Conservation (phyloP, 768 basidiomycete species). For the Erythrobasidium yunnanense region DNA sequence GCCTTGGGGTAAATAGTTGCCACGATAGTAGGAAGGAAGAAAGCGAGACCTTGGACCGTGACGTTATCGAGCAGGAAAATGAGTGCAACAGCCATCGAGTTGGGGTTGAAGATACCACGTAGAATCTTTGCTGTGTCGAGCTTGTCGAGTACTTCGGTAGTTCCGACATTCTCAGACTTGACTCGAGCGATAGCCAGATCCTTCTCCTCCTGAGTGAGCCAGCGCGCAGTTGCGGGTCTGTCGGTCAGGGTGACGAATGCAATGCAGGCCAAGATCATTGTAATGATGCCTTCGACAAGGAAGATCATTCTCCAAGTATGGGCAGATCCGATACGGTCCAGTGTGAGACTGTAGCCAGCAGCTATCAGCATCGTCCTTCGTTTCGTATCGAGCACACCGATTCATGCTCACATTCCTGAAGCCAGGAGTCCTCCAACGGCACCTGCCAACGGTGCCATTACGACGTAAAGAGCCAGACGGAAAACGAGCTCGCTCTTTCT, state of each 20-base stretch:
- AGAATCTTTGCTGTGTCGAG: neutral
- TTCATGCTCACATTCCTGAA: too few relatives aligned
- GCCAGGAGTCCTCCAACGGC: constrained; percentile 21
- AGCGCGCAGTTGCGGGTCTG: constrained; percentile 20
- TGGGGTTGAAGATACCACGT: constrained; percentile 4
- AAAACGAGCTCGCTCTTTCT: constrained; percentile 26
- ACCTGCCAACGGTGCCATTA: constrained; percentile 18
- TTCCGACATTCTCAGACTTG: constrained; percentile 10
- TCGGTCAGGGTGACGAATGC: constrained; percentile 2
- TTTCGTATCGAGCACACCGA: too few relatives aligned
- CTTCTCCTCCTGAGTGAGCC: constrained; percentile 24
- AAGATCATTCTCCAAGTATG: constrained; percentile 26
- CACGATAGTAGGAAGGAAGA: constrained; percentile 49
- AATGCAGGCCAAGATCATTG: constrained; percentile 3
- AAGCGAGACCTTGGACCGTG: constrained; percentile 19
- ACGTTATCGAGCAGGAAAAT: constrained; percentile 23
- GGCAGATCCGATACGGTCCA: neutral
- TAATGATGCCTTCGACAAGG: constrained; percentile 27
- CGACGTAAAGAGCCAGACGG: constrained; percentile 24
- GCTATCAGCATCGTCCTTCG: too few relatives aligned
- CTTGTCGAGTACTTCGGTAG: constrained; percentile 12
- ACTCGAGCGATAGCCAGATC: constrained; percentile 16
- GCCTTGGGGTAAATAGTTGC: constrained; percentile 51
- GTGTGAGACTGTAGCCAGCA: constrained; percentile 15
- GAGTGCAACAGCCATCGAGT: constrained; percentile 6